These are phyloP conservation scores for Mycena floridula DNA, from an alignment of 768 basidiomycete species.

Conservation along the genomic window DNA sequence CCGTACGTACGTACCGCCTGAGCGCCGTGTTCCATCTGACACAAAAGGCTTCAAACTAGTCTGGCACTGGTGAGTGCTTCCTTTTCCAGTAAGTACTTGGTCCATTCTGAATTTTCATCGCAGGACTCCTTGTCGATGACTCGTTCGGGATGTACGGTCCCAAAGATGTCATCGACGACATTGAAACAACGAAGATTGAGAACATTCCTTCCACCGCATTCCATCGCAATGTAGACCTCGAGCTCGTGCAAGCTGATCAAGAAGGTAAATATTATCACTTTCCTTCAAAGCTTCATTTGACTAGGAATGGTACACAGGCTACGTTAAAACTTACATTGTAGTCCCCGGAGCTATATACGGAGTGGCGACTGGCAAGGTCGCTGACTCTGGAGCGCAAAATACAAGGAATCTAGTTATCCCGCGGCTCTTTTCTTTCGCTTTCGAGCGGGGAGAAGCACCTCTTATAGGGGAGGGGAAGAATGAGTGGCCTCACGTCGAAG, in stretches of 20 bases:
- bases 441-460: slow-evolving; percentile 13
- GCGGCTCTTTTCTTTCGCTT: slow-evolving; percentile 9
- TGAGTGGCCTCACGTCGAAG: slow-evolving; percentile 17
- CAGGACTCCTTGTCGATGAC: too few relatives aligned
- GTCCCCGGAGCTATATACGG: slow-evolving; percentile 32
- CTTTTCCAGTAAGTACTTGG: too few relatives aligned
- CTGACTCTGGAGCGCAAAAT: too few relatives aligned
- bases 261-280: too few relatives aligned
- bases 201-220: slow-evolving; percentile 34
- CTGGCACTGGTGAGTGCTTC: too few relatives aligned
- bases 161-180: slow-evolving; percentile 38
- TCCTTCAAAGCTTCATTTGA: not conserved
- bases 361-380: slow-evolving; percentile 11
- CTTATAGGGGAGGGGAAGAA: slow-evolving; percentile 19
- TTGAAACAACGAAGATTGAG: slow-evolving; percentile 39
- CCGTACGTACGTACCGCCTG: too few relatives aligned
- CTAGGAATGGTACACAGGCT: too few relatives aligned
- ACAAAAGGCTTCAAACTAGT: too few relatives aligned
- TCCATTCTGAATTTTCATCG: too few relatives aligned
- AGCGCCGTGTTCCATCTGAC: too few relatives aligned
- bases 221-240: slow-evolving; percentile 48
- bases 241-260: slow-evolving; percentile 39
- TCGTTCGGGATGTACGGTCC: too few relatives aligned
- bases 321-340: slow-evolving; percentile 45
- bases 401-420: slow-evolving; percentile 16